Evolutionary conservation across 2,329 filamentous ascomycete species (phyloP).

Genomic region (Aspergillus hortae): DNA sequence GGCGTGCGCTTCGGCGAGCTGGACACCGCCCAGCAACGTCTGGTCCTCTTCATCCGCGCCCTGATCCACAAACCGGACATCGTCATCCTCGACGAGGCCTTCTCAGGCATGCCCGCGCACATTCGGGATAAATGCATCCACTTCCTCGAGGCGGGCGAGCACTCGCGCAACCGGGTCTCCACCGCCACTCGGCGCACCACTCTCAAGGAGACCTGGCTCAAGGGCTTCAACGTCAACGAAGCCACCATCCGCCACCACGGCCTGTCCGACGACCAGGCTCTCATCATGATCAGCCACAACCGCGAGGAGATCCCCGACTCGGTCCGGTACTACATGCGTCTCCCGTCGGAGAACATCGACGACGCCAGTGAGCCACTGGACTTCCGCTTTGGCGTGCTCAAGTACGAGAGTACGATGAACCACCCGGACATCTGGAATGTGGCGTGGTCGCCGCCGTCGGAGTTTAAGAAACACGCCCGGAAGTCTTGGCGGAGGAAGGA

Average conservation of each 20-base stretch:
- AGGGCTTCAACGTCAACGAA: conserved; percentile 6
- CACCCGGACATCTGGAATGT: conserved; percentile 24
- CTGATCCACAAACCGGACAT: conserved; percentile 77
- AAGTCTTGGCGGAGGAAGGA: conserved; percentile 1
- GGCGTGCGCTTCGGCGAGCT: conserved; percentile 69
- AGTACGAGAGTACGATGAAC: conserved; percentile 16
- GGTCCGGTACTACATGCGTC: conserved; percentile 78
- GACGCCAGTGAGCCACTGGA: conserved; percentile 21
- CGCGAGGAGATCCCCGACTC: conserved; percentile 84
- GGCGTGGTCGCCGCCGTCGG: conserved; percentile 23
- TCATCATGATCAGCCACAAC: conserved; percentile 90
- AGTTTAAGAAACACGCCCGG: conserved; percentile 10
- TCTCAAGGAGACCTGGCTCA: conserved; percentile 10
- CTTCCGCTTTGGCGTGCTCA: conserved; percentile 30
- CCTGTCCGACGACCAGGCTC: conserved; percentile 66
- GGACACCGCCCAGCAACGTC: conserved; percentile 58
- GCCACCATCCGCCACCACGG: conserved; percentile 43
- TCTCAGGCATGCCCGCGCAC: conserved; percentile 76
- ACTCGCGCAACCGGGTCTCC: conserved; percentile 37
- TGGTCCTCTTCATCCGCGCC: conserved; percentile 78
- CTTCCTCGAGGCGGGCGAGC: conserved; percentile 68
- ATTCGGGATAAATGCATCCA: conserved; percentile 83
- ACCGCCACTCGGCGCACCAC: conserved; percentile 12
- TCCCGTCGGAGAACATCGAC: conserved; percentile 51
- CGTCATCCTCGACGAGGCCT: conserved; percentile 82